phyloP scores from a whole-genome alignment of 2,329 filamentous ascomycete genomes.

The Pseudocercospora vitis region DNA sequence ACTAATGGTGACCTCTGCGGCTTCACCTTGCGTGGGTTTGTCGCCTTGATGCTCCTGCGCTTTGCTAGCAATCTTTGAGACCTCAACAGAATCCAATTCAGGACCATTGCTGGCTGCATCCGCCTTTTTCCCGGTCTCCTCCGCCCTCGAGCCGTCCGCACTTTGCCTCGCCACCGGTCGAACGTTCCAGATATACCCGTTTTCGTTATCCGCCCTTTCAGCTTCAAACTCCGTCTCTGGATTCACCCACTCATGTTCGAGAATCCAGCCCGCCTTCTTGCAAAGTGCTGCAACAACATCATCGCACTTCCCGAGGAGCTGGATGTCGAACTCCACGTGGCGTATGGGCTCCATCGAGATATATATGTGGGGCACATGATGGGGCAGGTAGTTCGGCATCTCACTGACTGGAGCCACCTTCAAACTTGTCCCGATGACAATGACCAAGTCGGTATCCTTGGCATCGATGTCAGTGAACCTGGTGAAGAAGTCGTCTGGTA shows the following conservation, averaged over 20 bases:
- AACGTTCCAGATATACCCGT: background rate
- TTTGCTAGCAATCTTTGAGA: background rate
- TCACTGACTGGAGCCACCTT: constrained; percentile 95
- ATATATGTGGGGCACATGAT: constrained; percentile 38
- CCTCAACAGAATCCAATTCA: background rate
- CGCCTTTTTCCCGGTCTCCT: no score
- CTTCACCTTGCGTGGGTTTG: no score
- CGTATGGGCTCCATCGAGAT: constrained; percentile 61
- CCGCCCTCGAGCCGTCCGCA: no score
- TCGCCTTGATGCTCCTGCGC: no score
- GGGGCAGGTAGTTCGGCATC: constrained; percentile 52
- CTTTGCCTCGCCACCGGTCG: background rate
- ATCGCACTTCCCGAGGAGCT: constrained; percentile 93
- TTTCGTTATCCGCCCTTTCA: background rate
- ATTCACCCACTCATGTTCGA: constrained; percentile 57
- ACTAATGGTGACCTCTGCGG: no score
- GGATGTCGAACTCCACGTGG: constrained; percentile 94
- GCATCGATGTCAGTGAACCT: constrained; percentile 80
- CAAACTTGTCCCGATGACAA: constrained; percentile 93
- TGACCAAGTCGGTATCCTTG: constrained; percentile 78
- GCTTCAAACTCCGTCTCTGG: background rate
- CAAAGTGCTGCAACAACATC: constrained; percentile 85
- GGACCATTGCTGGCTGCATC: no score
- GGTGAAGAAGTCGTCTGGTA: constrained; percentile 79
- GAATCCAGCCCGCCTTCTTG: constrained; percentile 74